Percentiles rank a stretch among this genome's conserved stretches.
phyloP scores from a whole-genome alignment of 371 early-diverging fungal genomes.

The Caulochytrium protostelioides region DNA sequence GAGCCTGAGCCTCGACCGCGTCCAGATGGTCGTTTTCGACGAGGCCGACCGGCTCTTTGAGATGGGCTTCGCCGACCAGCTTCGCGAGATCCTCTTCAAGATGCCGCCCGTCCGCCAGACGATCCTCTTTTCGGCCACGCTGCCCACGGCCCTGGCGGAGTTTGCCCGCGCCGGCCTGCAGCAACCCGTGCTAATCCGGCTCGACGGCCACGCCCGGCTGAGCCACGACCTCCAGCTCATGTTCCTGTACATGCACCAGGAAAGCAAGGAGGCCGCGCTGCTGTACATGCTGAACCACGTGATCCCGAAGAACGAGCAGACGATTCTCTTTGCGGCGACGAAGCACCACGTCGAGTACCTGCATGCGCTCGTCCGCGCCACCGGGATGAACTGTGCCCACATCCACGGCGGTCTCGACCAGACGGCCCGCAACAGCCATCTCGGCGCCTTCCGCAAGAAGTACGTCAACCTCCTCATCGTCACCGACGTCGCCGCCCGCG shows the following conservation, averaged over 20 bases:
- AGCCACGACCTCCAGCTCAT: slow-evolving; percentile 57
- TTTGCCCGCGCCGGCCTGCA: slow-evolving; percentile 82
- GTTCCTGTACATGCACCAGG: slow-evolving; percentile 57
- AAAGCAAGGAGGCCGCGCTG: slow-evolving; percentile 75
- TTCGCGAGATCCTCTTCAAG: slow-evolving; percentile 68
- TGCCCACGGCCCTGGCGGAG: slow-evolving; percentile 73
- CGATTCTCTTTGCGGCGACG: slow-evolving; percentile 81
- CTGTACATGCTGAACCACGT: slow-evolving; percentile 55
- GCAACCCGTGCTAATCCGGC: slow-evolving; percentile 71
- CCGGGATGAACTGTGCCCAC: slow-evolving; percentile 56
- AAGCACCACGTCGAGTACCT: slow-evolving; percentile 93
- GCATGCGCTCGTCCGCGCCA: slow-evolving; percentile 37
- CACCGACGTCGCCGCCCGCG: slow-evolving; percentile 98
- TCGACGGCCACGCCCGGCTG: slow-evolving; percentile 85
- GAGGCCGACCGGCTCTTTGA: slow-evolving; percentile 97
- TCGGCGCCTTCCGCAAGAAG: slow-evolving; percentile 58
- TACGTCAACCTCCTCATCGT: slow-evolving; percentile 66
- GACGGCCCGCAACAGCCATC: slow-evolving; percentile 65
- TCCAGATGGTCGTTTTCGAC: slow-evolving; percentile 94
- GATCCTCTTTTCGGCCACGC: slow-evolving; percentile 80
- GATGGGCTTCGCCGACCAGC: slow-evolving; percentile 89
- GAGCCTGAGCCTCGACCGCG: slow-evolving; percentile 58
- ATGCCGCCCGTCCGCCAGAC: slow-evolving; percentile 67
- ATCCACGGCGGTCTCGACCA: slow-evolving; percentile 91
- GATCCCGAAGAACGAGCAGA: slow-evolving; percentile 48